Conservation (phyloP, 306 rosid genomes). For the Alnus rubra region DNA sequence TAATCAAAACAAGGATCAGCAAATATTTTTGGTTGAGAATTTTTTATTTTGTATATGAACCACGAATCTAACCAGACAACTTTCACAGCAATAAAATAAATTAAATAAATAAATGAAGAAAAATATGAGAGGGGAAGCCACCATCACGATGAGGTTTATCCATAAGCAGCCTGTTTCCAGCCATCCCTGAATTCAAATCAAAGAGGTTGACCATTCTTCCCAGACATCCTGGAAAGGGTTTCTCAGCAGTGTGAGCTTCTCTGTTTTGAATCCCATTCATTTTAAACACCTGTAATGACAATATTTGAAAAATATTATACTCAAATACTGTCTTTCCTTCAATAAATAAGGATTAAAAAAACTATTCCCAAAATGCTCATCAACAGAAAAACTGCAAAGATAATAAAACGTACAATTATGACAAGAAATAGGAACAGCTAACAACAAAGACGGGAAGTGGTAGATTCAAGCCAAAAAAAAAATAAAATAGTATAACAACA, state of each 20-base stretch:
- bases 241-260: slow-evolving; percentile 53
- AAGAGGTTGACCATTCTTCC: slow-evolving; percentile 96
- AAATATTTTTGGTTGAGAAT: background rate
- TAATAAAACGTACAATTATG: background rate
- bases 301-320: slow-evolving; percentile 11
- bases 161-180: slow-evolving; percentile 74
- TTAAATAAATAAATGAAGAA: background rate
- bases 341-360: background rate
- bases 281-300: slow-evolving; percentile 43
- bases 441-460: background rate
- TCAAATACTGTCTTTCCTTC: background rate
- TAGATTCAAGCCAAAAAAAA: background rate
- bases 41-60: background rate
- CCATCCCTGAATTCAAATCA: slow-evolving; percentile 65
- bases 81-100: background rate
- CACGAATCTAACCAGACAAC: background rate
- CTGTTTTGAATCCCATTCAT: slow-evolving; percentile 63
- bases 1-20: background rate
- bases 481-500: background rate
- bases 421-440: background rate
- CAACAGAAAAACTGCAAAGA: background rate
- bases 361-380: background rate
- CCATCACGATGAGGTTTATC: slow-evolving; percentile 83
- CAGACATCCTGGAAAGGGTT: slow-evolving; percentile 84
- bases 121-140: slow-evolving; percentile 27